Evolutionary conservation across 345 rosid species (phyloP), one percentile per base, ranked within the genome.

Genomic region (Populus simonii): DNA sequence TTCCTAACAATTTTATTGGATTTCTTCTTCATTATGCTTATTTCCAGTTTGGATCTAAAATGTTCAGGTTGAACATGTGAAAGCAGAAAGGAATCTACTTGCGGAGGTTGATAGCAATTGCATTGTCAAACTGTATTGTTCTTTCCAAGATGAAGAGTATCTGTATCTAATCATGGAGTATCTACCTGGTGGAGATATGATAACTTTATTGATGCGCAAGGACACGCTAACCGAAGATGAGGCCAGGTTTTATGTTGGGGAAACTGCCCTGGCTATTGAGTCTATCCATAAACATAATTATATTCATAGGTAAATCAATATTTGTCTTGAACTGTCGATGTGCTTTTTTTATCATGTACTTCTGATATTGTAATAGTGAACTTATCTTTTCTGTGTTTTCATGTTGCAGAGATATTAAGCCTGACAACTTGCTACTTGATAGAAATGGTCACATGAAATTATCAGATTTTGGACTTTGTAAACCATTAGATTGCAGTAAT

Each of bases 111-210:
- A 88, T 80, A 90, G 93, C 85, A 87, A 87, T 74, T 90, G 84
- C 82, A 90, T 90, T 66, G 93, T 90, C 74, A 90, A 88, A 80
- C 86, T 90, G 33, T 87, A 88, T 76, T 90, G 89, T 79, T 90
- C 93, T 31, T 90, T 90, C 87, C 93, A 90, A 78, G 93, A 90
- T 83, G 93, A 90, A 66, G 90, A 90, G 35, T 87, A 84, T 83
- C 79, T 90, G 66, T 90, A 90, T 79, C 91, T 90, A 55, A 85
- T 90, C 72, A 90, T 90, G 93, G 93, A 90, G 75, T 90, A 90
- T 79, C 88, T 90, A 72, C 93, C 93, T 79, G 93, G 93, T 83
- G 93, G 93, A 82, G 93, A 90, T 82, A 88, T 90, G 93, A 90
- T 90, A 91, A 88, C 91, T 27, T 83, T 90, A 47, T 85, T 90